A percentile compares a stretch with the other conserved stretches of the same genome.
These are phyloP conservation scores for Botrytis medusae DNA, from an alignment of 2,329 filamentous ascomycete species.

Conservation along the genomic window DNA sequence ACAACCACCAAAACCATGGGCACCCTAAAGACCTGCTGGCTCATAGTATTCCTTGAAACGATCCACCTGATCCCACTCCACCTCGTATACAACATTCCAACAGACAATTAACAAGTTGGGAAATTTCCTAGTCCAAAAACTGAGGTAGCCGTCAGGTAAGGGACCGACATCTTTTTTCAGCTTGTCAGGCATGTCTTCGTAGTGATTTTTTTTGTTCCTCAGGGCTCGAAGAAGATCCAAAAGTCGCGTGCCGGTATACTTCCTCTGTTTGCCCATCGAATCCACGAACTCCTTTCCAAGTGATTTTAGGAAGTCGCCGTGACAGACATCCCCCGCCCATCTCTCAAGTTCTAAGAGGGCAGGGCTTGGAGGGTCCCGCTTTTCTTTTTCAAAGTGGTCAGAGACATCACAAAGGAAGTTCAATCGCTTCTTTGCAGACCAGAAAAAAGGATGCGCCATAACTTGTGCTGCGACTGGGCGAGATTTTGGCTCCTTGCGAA, in stretches of 20 bases:
- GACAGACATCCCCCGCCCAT: conserved; percentile 54
- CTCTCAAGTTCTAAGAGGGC: conserved; percentile 61
- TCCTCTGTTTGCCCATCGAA: conserved; percentile 87
- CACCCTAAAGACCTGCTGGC: conserved; percentile 38
- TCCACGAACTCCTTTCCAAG: conserved; percentile 83
- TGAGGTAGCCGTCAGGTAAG: conserved; percentile 63
- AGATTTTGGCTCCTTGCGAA: conserved; percentile 52
- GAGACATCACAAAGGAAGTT: conserved; percentile 95
- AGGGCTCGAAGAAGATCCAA: conserved; percentile 85
- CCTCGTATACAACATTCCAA: conserved; percentile 59
- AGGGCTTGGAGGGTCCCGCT: conserved; percentile 74
- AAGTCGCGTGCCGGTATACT: conserved; percentile 82
- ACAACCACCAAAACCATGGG: neutral
- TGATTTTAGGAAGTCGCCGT: conserved; percentile 73
- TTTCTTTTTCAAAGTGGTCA: conserved; percentile 93
- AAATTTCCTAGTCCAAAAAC: conserved; percentile 67
- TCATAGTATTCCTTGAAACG: conserved; percentile 71
- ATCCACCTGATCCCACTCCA: conserved; percentile 52
- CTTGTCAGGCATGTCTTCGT: conserved; percentile 87
- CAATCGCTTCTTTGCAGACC: conserved; percentile 83
- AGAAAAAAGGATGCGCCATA: conserved; percentile 95
- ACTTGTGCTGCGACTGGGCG: conserved; percentile 75
- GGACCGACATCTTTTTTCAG: conserved; percentile 68
- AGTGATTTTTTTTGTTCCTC: conserved; percentile 96
- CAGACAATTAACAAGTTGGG: conserved; percentile 66